phyloP scores from a whole-genome alignment of 2,329 filamentous ascomycete species.

The Thyridium curvatum region DNA sequence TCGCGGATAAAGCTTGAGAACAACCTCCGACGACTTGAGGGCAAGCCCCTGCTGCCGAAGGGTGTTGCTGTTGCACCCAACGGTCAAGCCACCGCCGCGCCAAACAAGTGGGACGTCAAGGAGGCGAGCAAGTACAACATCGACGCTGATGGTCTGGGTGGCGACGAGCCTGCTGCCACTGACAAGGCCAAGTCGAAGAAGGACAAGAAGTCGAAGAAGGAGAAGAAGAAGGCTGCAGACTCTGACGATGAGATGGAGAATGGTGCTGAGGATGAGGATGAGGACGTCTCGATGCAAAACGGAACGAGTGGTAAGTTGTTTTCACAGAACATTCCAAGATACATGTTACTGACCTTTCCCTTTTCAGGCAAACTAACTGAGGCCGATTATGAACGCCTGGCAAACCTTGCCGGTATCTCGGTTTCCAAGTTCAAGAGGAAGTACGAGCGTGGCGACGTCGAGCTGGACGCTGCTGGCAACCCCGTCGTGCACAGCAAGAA shows the following conservation, averaged over 20 bases:
- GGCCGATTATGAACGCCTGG: conserved; percentile 52
- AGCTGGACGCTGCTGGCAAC: conserved; percentile 57
- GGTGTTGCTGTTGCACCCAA: conserved; percentile 70
- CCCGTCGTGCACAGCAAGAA: conserved; percentile 55
- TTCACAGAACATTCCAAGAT: too few relatives aligned
- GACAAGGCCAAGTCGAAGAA: conserved; percentile 27
- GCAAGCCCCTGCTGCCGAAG: conserved; percentile 77
- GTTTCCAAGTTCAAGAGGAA: conserved; percentile 75
- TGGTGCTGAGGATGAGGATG: conserved; percentile 4
- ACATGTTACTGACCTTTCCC: too few relatives aligned
- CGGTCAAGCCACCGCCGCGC: conserved; percentile 51
- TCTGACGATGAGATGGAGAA: conserved; percentile 4
- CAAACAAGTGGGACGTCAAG: conserved; percentile 84
- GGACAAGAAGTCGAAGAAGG: conserved; percentile 12
- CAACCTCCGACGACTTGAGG: conserved; percentile 72
- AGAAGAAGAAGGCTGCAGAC: conserved; percentile 9
- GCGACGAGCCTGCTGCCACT: conserved; percentile 56
- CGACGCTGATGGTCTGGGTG: conserved; percentile 79
- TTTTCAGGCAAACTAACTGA: conserved; percentile 38
- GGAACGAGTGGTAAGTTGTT: conserved; percentile 2
- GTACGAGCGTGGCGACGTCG: conserved; percentile 69
- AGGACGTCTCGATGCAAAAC: conserved; percentile 2
- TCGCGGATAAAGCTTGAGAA: conserved; percentile 70
- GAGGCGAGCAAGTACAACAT: conserved; percentile 91
- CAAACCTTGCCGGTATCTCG: conserved; percentile 61